Base-by-base conservation (phyloP, 2,329 filamentous ascomycete genomes). In the Cercospora sojina region DNA sequence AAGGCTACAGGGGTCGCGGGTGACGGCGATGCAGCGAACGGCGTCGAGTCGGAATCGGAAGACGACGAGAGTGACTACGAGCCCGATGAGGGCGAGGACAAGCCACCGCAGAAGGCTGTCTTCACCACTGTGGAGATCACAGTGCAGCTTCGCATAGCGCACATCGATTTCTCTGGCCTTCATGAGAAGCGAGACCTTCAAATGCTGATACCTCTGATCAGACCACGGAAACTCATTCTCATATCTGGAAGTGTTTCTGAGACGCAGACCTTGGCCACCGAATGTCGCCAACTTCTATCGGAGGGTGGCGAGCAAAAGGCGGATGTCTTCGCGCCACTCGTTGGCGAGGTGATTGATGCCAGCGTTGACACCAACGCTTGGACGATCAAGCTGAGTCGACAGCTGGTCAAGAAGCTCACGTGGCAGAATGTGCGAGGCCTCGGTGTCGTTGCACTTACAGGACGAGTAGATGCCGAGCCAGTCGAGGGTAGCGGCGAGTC, bases 351-450 rank as follows among this genome's bases (percentile, higher is more conserved):
- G 13, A 85, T 99, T 49, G 90, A 99, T 78, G 95, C 94, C 12
- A 97, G 93, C 75, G 94, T 98, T 49, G 95, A 99, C 77, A 98
- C 94, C 5, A 97, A 98, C 77, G 93, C 95, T 3, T 99, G 96
- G 95, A 90, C 91, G 25, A 91, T 99, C 67, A 96, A 93, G 79
- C 85, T 99, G 18, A 93, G 92, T 58, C 91, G 94, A 72, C 83
- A 87, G 53, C 87, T 99, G 20, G 91, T 96, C 66, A 92, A 92
- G 79, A 90, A 90, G 72, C 84, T 99, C 67, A 92, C 91, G 75
- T 98, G 95, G 95, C 95, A 98, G 80, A 93, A 92, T 66, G 93
- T 98, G 25, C 89, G 92, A 64, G 93, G 91, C 2, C 83, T 98
- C 7, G 91, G 92, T 43, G 92, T 99, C 65, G 94, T 97, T 16